A percentile compares a stretch with the other conserved stretches of the same genome.
These are phyloP conservation scores for Pulveroboletus frians DNA, from an alignment of 768 basidiomycete genomes.

Conservation along the genomic window DNA sequence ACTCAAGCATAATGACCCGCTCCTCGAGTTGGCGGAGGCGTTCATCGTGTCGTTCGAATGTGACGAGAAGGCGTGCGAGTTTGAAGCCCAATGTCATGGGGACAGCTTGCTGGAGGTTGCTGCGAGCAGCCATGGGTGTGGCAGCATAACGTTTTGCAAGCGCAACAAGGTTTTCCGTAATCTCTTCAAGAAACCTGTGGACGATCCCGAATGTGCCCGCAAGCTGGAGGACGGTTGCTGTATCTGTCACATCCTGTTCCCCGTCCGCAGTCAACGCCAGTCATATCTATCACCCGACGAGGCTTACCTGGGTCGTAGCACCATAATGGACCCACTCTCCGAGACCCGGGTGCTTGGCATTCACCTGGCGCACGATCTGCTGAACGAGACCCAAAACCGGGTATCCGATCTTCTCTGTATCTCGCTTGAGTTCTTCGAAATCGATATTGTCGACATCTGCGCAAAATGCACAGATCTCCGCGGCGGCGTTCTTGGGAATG, in stretches of 20 bases:
- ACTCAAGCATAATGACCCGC: slow-evolving; percentile 39
- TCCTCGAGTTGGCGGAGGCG: slow-evolving; percentile 35
- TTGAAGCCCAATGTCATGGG: slow-evolving; percentile 46
- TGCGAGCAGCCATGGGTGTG: slow-evolving; percentile 43
- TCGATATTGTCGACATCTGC: slow-evolving; percentile 32
- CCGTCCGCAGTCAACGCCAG: background rate
- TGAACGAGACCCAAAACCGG: slow-evolving; percentile 42
- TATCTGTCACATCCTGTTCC: slow-evolving; percentile 44
- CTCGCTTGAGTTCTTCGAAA: slow-evolving; percentile 34
- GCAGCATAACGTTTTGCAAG: slow-evolving; percentile 31
- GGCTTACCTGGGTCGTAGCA: slow-evolving; percentile 42
- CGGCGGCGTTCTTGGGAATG: slow-evolving; percentile 37
- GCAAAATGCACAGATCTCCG: slow-evolving; percentile 34
- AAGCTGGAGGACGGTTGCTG: slow-evolving; percentile 40
- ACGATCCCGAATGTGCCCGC: slow-evolving; percentile 36
- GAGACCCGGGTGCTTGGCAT: slow-evolving; percentile 28
- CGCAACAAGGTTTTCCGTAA: slow-evolving; percentile 26
- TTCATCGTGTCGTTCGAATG: slow-evolving; percentile 37
- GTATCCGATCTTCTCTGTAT: slow-evolving; percentile 42
- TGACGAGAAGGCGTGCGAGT: slow-evolving; percentile 39
- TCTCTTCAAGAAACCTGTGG: slow-evolving; percentile 25
- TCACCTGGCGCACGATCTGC: slow-evolving; percentile 38
- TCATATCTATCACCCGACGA: background rate
- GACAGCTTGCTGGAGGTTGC: slow-evolving; percentile 46
- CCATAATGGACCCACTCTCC: slow-evolving; percentile 49